These are phyloP conservation scores for Termitomyces sp. DNA, from an alignment of 768 basidiomycete species.

Conservation along the genomic window DNA sequence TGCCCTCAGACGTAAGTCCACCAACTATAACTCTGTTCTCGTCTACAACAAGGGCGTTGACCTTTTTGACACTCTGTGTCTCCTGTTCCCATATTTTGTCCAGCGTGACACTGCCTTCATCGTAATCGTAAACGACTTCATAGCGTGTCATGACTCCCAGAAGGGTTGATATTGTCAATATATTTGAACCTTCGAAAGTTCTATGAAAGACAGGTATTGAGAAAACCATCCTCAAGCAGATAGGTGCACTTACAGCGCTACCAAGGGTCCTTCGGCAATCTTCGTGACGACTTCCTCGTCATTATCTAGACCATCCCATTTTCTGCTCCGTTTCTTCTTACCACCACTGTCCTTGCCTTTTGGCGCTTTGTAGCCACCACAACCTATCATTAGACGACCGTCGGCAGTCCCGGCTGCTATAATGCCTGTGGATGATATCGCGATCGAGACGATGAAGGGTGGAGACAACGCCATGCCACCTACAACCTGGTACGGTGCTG, in stretches of 20 bases:
- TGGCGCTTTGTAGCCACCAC: slow-evolving; percentile 53
- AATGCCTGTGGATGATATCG: slow-evolving; percentile 53
- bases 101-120: slow-evolving; percentile 31
- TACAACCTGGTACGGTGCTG: slow-evolving; percentile 34
- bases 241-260: slow-evolving; percentile 48
- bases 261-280: slow-evolving; percentile 70
- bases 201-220: slow-evolving; percentile 25
- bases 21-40: slow-evolving; percentile 51
- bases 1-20: slow-evolving; percentile 52
- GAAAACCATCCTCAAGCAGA: background rate
- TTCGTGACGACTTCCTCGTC: slow-evolving; percentile 40
- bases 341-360: slow-evolving; percentile 8
- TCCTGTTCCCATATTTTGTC: slow-evolving; percentile 42
- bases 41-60: slow-evolving; percentile 54
- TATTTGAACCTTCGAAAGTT: slow-evolving; percentile 40
- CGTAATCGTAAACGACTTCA: slow-evolving; percentile 33
- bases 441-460: slow-evolving; percentile 64
- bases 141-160: slow-evolving; percentile 53
- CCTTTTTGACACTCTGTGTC: slow-evolving; percentile 45
- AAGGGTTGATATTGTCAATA: slow-evolving; percentile 53
- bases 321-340: slow-evolving; percentile 52
- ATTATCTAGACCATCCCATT: slow-evolving; percentile 65
- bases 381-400: slow-evolving; percentile 65
- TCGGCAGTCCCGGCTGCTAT: slow-evolving; percentile 74
- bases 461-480: slow-evolving; percentile 60